Conservation (phyloP, 345 rosid genomes). For the Psidium guajava region DNA sequence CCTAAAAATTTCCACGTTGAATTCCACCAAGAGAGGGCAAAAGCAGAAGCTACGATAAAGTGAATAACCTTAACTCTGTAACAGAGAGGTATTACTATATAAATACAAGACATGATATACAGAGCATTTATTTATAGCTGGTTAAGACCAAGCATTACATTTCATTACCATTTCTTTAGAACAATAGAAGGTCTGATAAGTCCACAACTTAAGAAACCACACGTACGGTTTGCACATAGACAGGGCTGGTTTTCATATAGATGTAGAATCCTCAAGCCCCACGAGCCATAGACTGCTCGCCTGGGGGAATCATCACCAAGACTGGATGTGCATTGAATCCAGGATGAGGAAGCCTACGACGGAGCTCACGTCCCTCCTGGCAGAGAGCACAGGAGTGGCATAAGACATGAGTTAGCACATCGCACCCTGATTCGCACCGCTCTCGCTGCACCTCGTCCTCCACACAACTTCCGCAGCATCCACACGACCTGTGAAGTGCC, state of each 20-base stretch:
- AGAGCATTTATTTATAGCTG: background rate
- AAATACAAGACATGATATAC: background rate
- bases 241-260: background rate
- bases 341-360: constrained; percentile 75
- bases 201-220: background rate
- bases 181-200: background rate
- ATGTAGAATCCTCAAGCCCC: constrained; percentile 16
- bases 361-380: constrained; percentile 98
- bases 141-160: background rate
- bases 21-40: background rate
- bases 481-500: constrained; percentile 70
- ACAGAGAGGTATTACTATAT: background rate
- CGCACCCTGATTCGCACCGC: constrained; percentile 63
- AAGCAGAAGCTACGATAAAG: background rate
- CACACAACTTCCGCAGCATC: constrained; percentile 68
- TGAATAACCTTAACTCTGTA: background rate
- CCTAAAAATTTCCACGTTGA: background rate
- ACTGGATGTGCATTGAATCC: constrained; percentile 69
- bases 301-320: constrained; percentile 63
- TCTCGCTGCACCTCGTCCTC: constrained; percentile 69
- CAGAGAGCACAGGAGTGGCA: constrained; percentile 87
- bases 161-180: background rate
- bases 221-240: background rate
- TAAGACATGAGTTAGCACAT: constrained; percentile 61
- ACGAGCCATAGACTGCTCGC: constrained; percentile 71